A percentile compares a stretch with the other conserved stretches of the same genome.
Evolutionary conservation across 495 filamentous ascomycete species (phyloP).

Genomic region (Daldinia vernicosa): DNA sequence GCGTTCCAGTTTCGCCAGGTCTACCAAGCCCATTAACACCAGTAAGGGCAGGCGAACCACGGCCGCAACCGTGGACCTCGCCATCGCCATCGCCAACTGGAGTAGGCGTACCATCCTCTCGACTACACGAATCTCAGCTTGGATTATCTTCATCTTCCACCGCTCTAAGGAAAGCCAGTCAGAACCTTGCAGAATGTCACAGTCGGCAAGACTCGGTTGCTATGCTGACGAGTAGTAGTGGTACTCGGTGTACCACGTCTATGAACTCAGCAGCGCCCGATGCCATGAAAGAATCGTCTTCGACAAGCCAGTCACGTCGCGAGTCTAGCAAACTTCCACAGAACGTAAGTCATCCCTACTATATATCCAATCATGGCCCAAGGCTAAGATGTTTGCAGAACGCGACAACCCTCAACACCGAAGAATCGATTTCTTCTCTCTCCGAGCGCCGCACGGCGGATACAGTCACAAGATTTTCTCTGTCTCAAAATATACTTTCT

Average conservation of each 20-base stretch:
- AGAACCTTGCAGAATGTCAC: background rate
- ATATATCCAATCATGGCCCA: background rate
- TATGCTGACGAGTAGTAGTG: background rate
- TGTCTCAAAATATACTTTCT: background rate
- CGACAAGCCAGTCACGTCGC: background rate
- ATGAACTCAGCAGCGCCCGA: background rate
- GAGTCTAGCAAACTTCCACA: background rate
- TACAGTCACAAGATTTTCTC: background rate
- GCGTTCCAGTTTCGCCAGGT: constrained; percentile 10
- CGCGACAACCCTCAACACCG: background rate
- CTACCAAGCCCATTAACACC: background rate
- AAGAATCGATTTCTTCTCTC: background rate
- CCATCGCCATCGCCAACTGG: background rate
- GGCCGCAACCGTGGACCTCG: background rate
- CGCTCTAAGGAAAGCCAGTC: background rate
- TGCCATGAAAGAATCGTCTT: background rate
- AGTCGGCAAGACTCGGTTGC: constrained; percentile 7
- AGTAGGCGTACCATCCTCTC: background rate
- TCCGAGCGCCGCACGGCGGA: background rate
- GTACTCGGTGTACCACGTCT: background rate
- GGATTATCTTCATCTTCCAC: background rate
- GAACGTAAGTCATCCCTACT: constrained; percentile 6
- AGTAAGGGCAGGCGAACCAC: background rate
- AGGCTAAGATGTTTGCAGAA: constrained; percentile 23
- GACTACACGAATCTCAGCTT: background rate